Conservation (phyloP, 2,329 filamentous ascomycete genomes). For the Ascochyta rabiei region DNA sequence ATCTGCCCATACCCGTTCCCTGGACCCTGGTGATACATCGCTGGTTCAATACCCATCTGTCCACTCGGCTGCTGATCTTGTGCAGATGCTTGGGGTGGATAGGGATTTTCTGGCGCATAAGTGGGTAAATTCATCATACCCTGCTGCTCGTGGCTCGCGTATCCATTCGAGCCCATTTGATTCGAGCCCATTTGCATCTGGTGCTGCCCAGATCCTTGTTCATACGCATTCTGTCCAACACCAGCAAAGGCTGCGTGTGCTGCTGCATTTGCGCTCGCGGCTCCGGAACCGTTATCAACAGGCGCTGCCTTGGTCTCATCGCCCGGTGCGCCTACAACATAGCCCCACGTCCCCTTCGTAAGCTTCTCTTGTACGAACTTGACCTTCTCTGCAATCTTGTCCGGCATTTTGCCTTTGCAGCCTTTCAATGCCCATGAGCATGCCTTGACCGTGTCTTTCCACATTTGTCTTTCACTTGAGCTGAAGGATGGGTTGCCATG, state of each 20-base stretch:
- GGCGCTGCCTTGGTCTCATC: neutral
- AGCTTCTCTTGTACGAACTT: slow-evolving; percentile 34
- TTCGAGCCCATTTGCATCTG: neutral
- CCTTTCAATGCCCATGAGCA: slow-evolving; percentile 35
- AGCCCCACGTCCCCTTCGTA: slow-evolving; percentile 31
- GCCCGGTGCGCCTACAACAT: slow-evolving; percentile 12
- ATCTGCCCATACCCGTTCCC: neutral
- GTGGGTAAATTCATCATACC: slow-evolving; percentile 10
- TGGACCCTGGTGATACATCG: neutral
- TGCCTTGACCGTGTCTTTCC: slow-evolving; percentile 31
- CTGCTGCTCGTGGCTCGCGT: slow-evolving; percentile 9
- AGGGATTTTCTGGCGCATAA: neutral
- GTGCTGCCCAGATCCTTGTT: slow-evolving; percentile 4
- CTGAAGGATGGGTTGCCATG: slow-evolving; percentile 28
- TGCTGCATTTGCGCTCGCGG: slow-evolving; percentile 12
- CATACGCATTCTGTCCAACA: slow-evolving; percentile 1
- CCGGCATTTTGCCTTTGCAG: slow-evolving; percentile 34
- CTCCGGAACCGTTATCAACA: neutral
- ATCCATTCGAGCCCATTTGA: neutral
- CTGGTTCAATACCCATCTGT: neutral
- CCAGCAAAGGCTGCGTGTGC: slow-evolving; percentile 4
- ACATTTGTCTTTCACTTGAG: slow-evolving; percentile 27
- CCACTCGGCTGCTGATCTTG: neutral
- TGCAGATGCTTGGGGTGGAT: slow-evolving; percentile 1
- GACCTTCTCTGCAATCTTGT: slow-evolving; percentile 33